These are phyloP conservation scores for Salinomyces thailandicus DNA, from an alignment of 2,329 filamentous ascomycete species.

Conservation along the genomic window DNA sequence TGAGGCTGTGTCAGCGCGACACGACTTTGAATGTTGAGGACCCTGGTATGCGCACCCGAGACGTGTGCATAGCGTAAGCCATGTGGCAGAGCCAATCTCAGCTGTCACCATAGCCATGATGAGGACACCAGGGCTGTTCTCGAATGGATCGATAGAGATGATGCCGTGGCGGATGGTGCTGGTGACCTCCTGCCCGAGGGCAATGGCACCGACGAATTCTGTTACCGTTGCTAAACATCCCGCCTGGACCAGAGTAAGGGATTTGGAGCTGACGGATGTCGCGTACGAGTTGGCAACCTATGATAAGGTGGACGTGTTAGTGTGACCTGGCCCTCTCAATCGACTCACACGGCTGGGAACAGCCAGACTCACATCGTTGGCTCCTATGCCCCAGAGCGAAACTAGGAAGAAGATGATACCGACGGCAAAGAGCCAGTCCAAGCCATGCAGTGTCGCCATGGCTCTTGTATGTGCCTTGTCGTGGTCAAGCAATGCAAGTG, in stretches of 20 bases:
- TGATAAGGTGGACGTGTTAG: neutral
- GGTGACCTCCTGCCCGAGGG: slow-evolving; percentile 43
- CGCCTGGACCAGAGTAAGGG: slow-evolving; percentile 41
- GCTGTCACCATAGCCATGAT: slow-evolving; percentile 35
- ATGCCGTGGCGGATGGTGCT: slow-evolving; percentile 52
- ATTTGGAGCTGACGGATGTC: slow-evolving; percentile 39
- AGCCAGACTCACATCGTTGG: slow-evolving; percentile 31
- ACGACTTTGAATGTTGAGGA: too few species aligned
- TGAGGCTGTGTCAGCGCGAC: too few species aligned
- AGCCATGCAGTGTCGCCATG: neutral
- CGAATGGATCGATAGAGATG: slow-evolving; percentile 40
- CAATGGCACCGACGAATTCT: slow-evolving; percentile 43
- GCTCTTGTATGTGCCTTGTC: too few species aligned
- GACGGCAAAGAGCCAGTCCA: slow-evolving; percentile 41
- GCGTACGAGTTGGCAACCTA: slow-evolving; percentile 43
- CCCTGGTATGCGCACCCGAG: too few species aligned
- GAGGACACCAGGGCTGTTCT: slow-evolving; percentile 38
- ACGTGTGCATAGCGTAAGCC: slow-evolving; percentile 45
- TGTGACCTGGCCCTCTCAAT: too few species aligned
- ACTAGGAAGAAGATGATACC: slow-evolving; percentile 53
- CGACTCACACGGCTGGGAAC: too few species aligned
- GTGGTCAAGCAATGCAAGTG: too few species aligned
- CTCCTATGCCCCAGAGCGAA: slow-evolving; percentile 43
- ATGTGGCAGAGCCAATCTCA: slow-evolving; percentile 36
- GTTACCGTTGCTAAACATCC: slow-evolving; percentile 37